Conservation (phyloP, 371 early-diverging fungal species). For the Dinochytrium kinnereticum region DNA sequence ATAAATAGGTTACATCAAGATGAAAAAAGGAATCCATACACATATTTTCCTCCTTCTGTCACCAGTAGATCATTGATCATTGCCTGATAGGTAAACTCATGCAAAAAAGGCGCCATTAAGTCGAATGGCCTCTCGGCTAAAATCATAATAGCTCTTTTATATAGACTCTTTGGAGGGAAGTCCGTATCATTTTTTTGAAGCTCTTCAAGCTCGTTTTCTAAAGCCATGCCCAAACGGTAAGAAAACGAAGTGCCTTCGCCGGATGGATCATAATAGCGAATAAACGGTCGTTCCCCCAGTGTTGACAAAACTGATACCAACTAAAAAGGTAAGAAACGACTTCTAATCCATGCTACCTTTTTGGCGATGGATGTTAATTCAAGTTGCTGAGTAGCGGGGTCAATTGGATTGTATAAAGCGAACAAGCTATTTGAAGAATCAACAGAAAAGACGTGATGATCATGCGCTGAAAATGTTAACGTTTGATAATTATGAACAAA, state of each 20-base stretch:
- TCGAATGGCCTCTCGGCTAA: slow-evolving; percentile 93
- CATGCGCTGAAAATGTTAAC: slow-evolving; percentile 63
- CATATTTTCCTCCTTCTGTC: slow-evolving; percentile 45
- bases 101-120: slow-evolving; percentile 86
- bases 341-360: slow-evolving; percentile 23
- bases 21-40: slow-evolving; percentile 16
- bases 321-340: slow-evolving; percentile 20
- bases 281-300: slow-evolving; percentile 68
- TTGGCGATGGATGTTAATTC: slow-evolving; percentile 61
- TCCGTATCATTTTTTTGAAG: slow-evolving; percentile 58
- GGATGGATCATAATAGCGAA: slow-evolving; percentile 78
- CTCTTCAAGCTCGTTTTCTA: slow-evolving; percentile 69
- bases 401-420: slow-evolving; percentile 60
- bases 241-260: slow-evolving; percentile 23
- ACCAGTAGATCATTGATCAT: slow-evolving; percentile 89
- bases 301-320: slow-evolving; percentile 50
- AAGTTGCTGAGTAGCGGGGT: slow-evolving; percentile 23
- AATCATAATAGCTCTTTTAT: slow-evolving; percentile 76
- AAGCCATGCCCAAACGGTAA: slow-evolving; percentile 39
- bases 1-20: not conserved
- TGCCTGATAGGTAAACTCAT: slow-evolving; percentile 98
- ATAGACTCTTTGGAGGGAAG: slow-evolving; percentile 65
- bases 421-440: slow-evolving; percentile 74
- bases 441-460: slow-evolving; percentile 80
- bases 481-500: not conserved